Base-by-base conservation (phyloP, 164 flowering plant species). In the Litsea cubeba region DNA sequence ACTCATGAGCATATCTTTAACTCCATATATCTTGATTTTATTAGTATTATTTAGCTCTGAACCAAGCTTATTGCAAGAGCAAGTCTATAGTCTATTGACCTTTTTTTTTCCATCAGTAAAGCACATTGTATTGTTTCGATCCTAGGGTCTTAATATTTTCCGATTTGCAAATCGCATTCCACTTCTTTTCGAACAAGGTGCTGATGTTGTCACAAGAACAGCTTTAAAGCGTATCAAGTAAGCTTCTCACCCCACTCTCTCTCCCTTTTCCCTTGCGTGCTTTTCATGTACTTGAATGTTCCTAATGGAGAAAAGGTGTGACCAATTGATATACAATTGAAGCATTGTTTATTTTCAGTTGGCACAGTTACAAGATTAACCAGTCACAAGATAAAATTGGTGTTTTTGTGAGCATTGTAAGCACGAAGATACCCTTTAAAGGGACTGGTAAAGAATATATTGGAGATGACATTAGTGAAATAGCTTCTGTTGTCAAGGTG, bases 121-220 rank as follows among this genome's bases (percentile, higher is more conserved):
- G 46, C 71, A n/a, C 5, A 17, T 46, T 68, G 24, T 40, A 40
- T n/a, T 46, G 26, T 68, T 68, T n/a, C 5, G 63, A 80, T 65
- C 82, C 54, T 76, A 95, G 99, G 99, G 99, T 49, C 75, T 95
- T 35, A 95, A 95, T 79, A 90, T 95, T 71, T 95, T 95, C 78
- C 93, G 99, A 58, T 94, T 93, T 82, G 99, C 98, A 49, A 95
- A 95, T 62, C 94, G 99, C 62, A 95, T 95, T 63, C 99, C 98
- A 11, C 97, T 95, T 79, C 95, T 95, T n/a, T 95, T 95, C 77
- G 99, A 95, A 86, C 99, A 94, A 92, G 99, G 99, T 81, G 98
- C 97, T 78, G 99, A 95, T 89, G 99, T 95, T 80, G 98, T 95
- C 74, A 95, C 99, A 71, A 85, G 99, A 77, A 93, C 98, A 77